These are phyloP conservation scores for Fusarium mangiferae DNA, from an alignment of 2,329 filamentous ascomycete species.

Conservation along the genomic window DNA sequence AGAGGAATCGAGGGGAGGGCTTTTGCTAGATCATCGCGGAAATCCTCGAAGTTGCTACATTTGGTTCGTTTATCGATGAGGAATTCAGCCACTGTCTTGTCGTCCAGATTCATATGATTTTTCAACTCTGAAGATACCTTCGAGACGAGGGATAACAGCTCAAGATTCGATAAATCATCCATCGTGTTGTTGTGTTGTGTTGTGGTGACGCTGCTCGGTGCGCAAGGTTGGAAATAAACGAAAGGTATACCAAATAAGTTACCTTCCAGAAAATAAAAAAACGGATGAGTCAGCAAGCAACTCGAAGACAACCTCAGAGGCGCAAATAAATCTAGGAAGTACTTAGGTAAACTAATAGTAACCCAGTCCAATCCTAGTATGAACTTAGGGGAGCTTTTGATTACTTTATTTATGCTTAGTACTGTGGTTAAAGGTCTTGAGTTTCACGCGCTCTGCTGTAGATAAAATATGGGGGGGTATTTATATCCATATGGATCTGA, in stretches of 20 bases:
- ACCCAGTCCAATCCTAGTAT: neutral
- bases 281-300: conserved; percentile 1
- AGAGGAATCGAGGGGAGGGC: conserved; percentile 78
- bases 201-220: neutral
- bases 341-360: neutral
- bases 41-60: conserved; percentile 75
- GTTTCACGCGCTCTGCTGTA: neutral
- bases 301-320: neutral
- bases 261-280: neutral
- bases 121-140: conserved; percentile 94
- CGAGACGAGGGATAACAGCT: conserved; percentile 92
- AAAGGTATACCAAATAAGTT: no score
- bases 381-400: neutral
- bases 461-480: neutral
- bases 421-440: neutral
- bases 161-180: conserved; percentile 92
- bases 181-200: conserved; percentile 57
- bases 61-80: conserved; percentile 90
- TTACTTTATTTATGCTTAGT: neutral
- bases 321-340: no score
- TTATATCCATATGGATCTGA: neutral
- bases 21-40: conserved; percentile 75
- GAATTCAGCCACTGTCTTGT: conserved; percentile 97
- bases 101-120: conserved; percentile 90
- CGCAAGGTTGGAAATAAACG: no score